Percentiles rank a stretch among this genome's conserved stretches.
These are phyloP conservation scores for Alternaria conjuncta DNA, from an alignment of 2,329 filamentous ascomycete genomes.

Conservation along the genomic window DNA sequence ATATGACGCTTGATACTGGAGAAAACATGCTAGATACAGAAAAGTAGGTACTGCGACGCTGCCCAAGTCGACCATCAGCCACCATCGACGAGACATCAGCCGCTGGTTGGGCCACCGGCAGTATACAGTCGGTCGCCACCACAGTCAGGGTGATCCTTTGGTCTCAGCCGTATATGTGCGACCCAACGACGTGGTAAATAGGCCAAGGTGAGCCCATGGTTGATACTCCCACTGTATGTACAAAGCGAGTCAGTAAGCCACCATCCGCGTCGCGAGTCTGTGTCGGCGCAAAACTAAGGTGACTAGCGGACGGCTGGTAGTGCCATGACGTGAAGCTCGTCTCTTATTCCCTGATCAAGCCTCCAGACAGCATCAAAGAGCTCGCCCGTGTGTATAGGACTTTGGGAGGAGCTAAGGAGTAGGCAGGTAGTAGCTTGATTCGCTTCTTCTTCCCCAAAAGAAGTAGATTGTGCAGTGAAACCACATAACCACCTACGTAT, in stretches of 20 bases:
- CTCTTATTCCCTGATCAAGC: not conserved
- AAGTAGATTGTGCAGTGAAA: not conserved
- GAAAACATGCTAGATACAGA: not conserved
- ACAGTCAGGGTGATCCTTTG: constrained; percentile 13
- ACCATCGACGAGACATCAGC: not conserved
- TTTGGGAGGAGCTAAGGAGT: not conserved
- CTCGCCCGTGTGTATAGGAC: not conserved
- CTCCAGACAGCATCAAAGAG: not conserved
- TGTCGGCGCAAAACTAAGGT: not conserved
- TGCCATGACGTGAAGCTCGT: not conserved
- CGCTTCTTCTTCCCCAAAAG: not conserved
- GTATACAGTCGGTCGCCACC: constrained; percentile 5
- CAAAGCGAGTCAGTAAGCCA: constrained; percentile 3
- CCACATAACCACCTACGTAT: not conserved
- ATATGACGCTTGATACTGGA: not conserved
- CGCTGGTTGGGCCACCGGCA: constrained; percentile 6
- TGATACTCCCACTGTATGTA: not conserved
- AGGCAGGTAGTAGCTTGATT: not conserved
- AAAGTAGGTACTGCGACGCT: not conserved
- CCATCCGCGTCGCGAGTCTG: not conserved
- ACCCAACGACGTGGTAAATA: constrained; percentile 6
- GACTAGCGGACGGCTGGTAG: not conserved
- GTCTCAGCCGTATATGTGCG: constrained; percentile 4
- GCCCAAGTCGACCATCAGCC: not conserved
- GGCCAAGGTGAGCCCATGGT: constrained; percentile 1